Conservation (phyloP, 495 filamentous ascomycete species). For the Hypoxylon crocopeplum region DNA sequence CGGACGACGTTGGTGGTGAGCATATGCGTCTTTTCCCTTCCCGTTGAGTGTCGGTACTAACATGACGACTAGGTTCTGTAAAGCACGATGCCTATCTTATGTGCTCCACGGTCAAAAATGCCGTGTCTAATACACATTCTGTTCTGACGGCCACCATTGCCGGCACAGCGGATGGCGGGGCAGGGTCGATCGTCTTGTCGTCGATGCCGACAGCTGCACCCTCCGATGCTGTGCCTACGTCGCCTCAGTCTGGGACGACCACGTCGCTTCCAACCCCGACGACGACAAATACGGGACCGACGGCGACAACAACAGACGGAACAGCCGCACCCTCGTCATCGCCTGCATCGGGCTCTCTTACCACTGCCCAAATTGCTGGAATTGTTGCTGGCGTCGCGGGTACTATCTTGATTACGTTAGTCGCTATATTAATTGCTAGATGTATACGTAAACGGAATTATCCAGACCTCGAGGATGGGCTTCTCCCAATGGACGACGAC, state of each 20-base stretch:
- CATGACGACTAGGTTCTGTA: slow-evolving; percentile 36
- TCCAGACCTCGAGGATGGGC: slow-evolving; percentile 46
- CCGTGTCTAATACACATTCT: slow-evolving; percentile 64
- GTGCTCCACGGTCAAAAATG: slow-evolving; percentile 60
- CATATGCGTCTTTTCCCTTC: neutral
- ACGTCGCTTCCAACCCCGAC: slow-evolving; percentile 22
- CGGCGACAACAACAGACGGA: neutral
- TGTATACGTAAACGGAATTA: slow-evolving; percentile 47
- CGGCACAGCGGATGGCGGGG: slow-evolving; percentile 21
- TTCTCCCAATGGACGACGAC: slow-evolving; percentile 47
- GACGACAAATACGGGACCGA: slow-evolving; percentile 7
- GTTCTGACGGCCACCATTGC: slow-evolving; percentile 60
- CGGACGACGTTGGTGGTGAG: slow-evolving; percentile 47
- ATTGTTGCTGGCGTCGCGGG: slow-evolving; percentile 55
- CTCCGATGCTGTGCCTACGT: neutral
- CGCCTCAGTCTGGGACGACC: slow-evolving; percentile 22
- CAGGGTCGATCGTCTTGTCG: slow-evolving; percentile 24
- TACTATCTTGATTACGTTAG: slow-evolving; percentile 46
- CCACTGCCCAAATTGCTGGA: slow-evolving; percentile 51
- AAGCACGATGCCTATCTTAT: slow-evolving; percentile 60
- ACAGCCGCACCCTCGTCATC: slow-evolving; percentile 12
- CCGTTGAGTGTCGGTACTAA: slow-evolving; percentile 29
- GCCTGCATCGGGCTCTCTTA: slow-evolving; percentile 32
- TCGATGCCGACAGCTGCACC: slow-evolving; percentile 27
- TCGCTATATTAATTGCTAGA: slow-evolving; percentile 50